Evolutionary conservation across 352 stramenopile genomes (phyloP).

Genomic region (Phytophthora citricola): DNA sequence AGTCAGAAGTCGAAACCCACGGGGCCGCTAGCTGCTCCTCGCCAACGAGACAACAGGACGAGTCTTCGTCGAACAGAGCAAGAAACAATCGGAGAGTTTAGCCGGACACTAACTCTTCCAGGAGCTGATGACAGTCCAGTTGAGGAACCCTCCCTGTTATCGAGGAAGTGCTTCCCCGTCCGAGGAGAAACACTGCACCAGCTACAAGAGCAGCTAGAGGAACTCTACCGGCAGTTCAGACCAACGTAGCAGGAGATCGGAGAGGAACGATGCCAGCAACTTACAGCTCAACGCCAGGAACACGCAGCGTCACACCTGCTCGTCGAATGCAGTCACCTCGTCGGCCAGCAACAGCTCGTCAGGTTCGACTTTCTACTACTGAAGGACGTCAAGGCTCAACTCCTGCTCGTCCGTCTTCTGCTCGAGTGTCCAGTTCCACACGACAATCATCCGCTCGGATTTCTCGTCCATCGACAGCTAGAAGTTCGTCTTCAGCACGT

Average conservation of each 20-base stretch:
- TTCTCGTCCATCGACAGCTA: constrained; percentile 8
- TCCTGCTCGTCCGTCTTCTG: constrained; percentile 6
- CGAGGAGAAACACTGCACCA: constrained; percentile 25
- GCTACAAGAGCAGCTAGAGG: background rate
- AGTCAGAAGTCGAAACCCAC: constrained; percentile 28
- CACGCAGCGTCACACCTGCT: background rate
- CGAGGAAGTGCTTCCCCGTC: constrained; percentile 25
- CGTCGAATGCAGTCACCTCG: constrained; percentile 1
- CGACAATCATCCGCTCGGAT: constrained; percentile 3
- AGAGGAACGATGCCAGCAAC: constrained; percentile 12
- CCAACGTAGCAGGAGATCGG: constrained; percentile 1
- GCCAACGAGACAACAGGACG: constrained; percentile 20
- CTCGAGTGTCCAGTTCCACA: background rate
- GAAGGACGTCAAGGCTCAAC: background rate
- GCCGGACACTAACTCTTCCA: constrained; percentile 30
- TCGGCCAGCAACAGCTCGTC: background rate
- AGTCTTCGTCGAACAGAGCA: constrained; percentile 38
- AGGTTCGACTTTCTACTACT: background rate
- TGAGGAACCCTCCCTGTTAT: constrained; percentile 27
- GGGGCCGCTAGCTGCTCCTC: constrained; percentile 15
- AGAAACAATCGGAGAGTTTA: constrained; percentile 40
- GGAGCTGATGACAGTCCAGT: constrained; percentile 25
- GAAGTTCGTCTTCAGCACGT: background rate
- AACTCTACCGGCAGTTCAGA: constrained; percentile 1
- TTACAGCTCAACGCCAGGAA: constrained; percentile 7